phyloP scores from a whole-genome alignment of 495 filamentous ascomycete species.

The Terfezia claveryi region DNA sequence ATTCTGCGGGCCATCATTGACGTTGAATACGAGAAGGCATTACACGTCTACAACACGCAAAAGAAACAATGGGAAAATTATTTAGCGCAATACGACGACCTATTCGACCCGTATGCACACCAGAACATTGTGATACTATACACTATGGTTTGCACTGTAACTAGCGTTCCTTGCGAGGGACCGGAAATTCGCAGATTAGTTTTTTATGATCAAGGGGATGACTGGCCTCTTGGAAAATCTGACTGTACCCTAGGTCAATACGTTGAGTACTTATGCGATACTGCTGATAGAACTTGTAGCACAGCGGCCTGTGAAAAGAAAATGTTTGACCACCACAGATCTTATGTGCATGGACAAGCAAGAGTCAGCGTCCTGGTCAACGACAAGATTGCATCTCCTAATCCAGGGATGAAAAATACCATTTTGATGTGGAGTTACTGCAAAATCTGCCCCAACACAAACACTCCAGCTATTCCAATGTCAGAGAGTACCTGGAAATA shows the following conservation, averaged over 20 bases:
- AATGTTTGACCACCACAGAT: constrained; percentile 85
- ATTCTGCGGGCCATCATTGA: constrained; percentile 85
- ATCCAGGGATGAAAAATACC: constrained; percentile 47
- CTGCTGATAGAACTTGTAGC: constrained; percentile 50
- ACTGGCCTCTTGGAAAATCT: constrained; percentile 26
- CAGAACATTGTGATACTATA: constrained; percentile 92
- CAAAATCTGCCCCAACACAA: constrained; percentile 58
- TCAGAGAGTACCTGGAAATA: constrained; percentile 95
- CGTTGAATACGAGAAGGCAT: constrained; percentile 84
- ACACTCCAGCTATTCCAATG: constrained; percentile 82
- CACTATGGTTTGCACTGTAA: constrained; percentile 73
- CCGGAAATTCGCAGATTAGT: constrained; percentile 66
- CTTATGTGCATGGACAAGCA: constrained; percentile 91
- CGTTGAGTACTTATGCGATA: constrained; percentile 70
- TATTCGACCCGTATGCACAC: constrained; percentile 85
- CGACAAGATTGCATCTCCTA: constrained; percentile 47
- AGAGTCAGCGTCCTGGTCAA: constrained; percentile 67
- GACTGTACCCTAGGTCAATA: constrained; percentile 91
- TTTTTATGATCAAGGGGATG: constrained; percentile 74
- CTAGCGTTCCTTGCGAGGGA: constrained; percentile 77
- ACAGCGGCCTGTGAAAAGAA: constrained; percentile 69
- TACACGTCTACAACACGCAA: constrained; percentile 86
- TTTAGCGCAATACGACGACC: constrained; percentile 53
- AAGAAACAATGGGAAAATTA: constrained; percentile 90
- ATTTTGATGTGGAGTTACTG: constrained; percentile 98